Evolutionary conservation across 345 rosid genomes (phyloP), one percentile per base, ranked within the genome.

Genomic region (Anastatica hierochuntica): DNA sequence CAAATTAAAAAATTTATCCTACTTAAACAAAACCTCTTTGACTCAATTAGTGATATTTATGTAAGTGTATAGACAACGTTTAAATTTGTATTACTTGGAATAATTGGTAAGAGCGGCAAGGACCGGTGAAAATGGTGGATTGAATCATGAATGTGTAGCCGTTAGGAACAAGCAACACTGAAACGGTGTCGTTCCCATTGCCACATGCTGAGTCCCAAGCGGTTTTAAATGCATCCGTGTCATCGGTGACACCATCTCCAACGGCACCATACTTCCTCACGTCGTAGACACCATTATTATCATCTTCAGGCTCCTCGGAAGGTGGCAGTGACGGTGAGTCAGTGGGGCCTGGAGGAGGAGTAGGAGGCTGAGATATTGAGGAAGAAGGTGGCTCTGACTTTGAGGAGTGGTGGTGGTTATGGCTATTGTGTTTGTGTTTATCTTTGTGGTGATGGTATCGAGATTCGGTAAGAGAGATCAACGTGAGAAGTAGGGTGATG

Each of bases 71-170:
- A n/a, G 7, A 48, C 6, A 48, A 42, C 37, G 8, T 58, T 50
- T 36, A 18, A 17, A 6, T 12, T 8, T 18, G 53, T 55, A 33
- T 56, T 73, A 92, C 98, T 84, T 85, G 88, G 63, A 92, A 69
- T 2, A 56, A 51, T 31, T 83, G 60, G 66, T 70, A 74, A 46
- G 75, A 74, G 47, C 73, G 83, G 58, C 97, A 88, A 72, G 99
- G 99, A 61, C 97, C 97, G 1, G 94, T 80, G 69, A 94, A 94
- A 47, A 94, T 85, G 18, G 89, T 80, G 15, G 99, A 83, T 19
- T 81, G 96, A 42, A 88, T 78, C 89, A 81, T 74, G 70, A 85
- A 94, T 52, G 77, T 56, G 49, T 64, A 78, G 26, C 88, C 85
- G 57, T 43, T 56, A 45, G 98, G 98, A 44, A 69, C 85, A 57